Base-by-base conservation (phyloP, 1,284 basidiomycete genomes). In the Fomitopsis betulina region DNA sequence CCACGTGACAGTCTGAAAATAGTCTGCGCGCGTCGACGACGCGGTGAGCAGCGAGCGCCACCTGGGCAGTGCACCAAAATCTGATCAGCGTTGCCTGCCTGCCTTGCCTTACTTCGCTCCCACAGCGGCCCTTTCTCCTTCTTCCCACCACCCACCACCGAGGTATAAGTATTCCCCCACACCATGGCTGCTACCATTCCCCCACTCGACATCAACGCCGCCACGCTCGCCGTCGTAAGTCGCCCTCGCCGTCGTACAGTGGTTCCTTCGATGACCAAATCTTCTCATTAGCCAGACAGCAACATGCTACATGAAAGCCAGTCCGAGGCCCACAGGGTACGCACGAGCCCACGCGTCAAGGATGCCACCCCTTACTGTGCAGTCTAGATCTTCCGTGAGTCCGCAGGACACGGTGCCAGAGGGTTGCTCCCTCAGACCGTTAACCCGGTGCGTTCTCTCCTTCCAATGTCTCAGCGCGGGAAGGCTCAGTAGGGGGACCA, bases 261-360 rank as follows among this genome's bases (percentile, higher is more conserved):
- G 32, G 6, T 2, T 6, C 8, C 19, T 51, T 27, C 35, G 8
- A 17, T 15, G 30, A 33, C 32, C n/a, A 6, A 21, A 30, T 15
- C 5, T 10, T 12, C 3, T 8, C 45, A 10, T 27, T 13, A 37
- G 12, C 30, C 71, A 58, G 72, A 75, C 58, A 73, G 69, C 59
- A 64, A 70, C 37, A 67, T 79, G 72, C 85, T 78, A 64, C 81
- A 87, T 62, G 93, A 94, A 69, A 82, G 85, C 60, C 85, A 93
- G 55, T 93, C 90, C 1, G 91, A 93, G 72, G 93, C 93, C 2
- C 92, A 94, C 73, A 84, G 85, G 78, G 91, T 89, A 65, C 60
- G 70, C 35, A 17, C n/a, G 21, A 19, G 21, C 38, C 30, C 25
- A 15, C 17, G 12, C 21, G 43, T 17, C 23, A 53, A 15, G 10